These are phyloP conservation scores for Fusarium siculi DNA, from an alignment of 2,329 filamentous ascomycete species.

Conservation along the genomic window DNA sequence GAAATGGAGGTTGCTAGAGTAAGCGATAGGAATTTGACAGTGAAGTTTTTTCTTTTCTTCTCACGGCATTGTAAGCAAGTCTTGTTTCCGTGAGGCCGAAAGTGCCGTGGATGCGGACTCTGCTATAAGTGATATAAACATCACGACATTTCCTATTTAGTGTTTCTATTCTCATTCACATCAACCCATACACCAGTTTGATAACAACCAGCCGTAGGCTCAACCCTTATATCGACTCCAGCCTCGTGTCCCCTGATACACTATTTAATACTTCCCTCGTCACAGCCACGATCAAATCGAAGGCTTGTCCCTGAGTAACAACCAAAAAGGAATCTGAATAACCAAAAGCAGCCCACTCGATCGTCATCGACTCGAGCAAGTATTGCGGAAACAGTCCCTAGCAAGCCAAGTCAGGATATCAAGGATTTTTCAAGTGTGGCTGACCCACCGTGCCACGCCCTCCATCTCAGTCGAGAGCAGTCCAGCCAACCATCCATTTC, in stretches of 20 bases:
- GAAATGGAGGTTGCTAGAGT: slow-evolving; percentile 26
- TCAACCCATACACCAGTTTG: background rate
- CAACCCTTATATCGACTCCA: background rate
- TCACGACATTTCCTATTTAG: background rate
- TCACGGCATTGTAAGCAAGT: slow-evolving; percentile 21
- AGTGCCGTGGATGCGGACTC: slow-evolving; percentile 6
- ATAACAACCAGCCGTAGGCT: background rate
- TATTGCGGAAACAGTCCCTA: slow-evolving; percentile 6
- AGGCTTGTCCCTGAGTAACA: slow-evolving; percentile 5
- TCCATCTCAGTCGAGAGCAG: background rate
- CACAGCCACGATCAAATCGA: slow-evolving; percentile 29
- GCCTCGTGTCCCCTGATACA: slow-evolving; percentile 7
- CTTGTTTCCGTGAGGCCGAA: slow-evolving; percentile 14
- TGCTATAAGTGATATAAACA: slow-evolving; percentile 23
- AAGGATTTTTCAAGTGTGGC: slow-evolving; percentile 34
- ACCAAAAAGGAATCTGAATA: slow-evolving; percentile 14
- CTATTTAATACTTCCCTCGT: background rate
- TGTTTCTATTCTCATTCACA: background rate
- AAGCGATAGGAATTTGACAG: slow-evolving; percentile 27
- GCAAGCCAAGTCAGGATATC: slow-evolving; percentile 20
- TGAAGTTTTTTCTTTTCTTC: slow-evolving; percentile 1
- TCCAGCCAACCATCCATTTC: background rate
- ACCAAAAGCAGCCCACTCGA: slow-evolving; percentile 34
- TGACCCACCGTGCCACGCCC: slow-evolving; percentile 38
- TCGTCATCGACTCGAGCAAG: slow-evolving; percentile 35